A percentile compares a stretch with the other conserved stretches of the same genome.
Conservation (phyloP, 176 grass and related monocot genomes). For the Aegilops speltoides region DNA sequence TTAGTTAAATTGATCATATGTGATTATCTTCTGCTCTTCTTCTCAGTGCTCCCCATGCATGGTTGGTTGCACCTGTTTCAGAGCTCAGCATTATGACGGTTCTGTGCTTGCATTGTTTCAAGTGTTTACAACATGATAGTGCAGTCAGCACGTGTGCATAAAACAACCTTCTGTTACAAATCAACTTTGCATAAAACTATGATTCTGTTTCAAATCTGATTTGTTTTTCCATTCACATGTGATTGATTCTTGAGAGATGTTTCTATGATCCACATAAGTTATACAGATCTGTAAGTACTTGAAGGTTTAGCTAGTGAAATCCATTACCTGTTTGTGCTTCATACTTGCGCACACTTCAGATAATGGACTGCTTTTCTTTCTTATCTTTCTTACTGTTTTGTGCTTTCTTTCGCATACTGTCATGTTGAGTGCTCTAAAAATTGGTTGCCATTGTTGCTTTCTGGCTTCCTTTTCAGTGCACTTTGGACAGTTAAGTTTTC, state of each 20-base stretch:
- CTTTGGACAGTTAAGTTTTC: background rate
- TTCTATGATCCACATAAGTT: background rate
- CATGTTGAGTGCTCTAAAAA: background rate
- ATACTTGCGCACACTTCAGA: background rate
- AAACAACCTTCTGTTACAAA: background rate
- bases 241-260: background rate
- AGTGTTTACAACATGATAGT: background rate
- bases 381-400: background rate
- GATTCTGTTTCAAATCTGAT: background rate
- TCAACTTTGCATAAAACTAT: background rate
- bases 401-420: background rate
- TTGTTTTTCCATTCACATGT: background rate
- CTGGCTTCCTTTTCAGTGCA: background rate
- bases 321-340: background rate
- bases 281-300: too few relatives aligned
- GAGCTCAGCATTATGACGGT: background rate
- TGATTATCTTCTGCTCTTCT: background rate
- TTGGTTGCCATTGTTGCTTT: background rate
- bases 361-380: background rate
- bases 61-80: too few relatives aligned
- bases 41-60: background rate
- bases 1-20: too few relatives aligned
- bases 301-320: background rate
- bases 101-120: background rate
- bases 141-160: background rate